Percentiles rank a stretch among this genome's conserved stretches.
These are phyloP conservation scores for Durusdinium trenchii DNA, from an alignment of 73 alveolate species.

Conservation along the genomic window DNA sequence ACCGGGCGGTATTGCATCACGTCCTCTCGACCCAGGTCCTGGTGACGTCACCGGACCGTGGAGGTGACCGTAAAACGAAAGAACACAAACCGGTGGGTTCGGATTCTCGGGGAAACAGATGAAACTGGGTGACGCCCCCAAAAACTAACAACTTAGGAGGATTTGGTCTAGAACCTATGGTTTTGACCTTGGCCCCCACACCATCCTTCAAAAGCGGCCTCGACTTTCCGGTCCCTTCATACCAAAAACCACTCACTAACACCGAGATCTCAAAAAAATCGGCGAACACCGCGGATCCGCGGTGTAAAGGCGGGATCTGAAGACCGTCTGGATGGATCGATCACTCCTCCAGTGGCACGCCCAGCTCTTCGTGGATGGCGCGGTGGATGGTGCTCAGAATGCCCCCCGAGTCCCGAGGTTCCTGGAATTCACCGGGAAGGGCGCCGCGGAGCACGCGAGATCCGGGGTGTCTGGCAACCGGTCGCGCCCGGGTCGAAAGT, in stretches of 20 bases:
- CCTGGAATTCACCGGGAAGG: no score
- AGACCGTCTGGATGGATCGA: background rate
- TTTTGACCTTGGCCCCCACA: background rate
- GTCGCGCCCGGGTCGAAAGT: no score
- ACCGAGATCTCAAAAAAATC: no score
- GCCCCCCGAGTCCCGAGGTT: conserved; percentile 91
- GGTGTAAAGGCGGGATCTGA: no score
- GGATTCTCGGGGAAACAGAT: background rate
- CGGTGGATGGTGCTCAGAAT: conserved; percentile 67
- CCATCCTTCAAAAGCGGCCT: no score
- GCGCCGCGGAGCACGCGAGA: no score
- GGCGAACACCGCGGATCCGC: background rate
- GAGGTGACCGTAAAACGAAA: no score
- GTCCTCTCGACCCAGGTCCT: conserved; percentile 80
- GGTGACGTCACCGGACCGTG: background rate
- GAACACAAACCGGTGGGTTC: background rate
- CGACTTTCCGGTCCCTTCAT: no score
- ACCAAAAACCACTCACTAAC: no score
- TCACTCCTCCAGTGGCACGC: conserved; percentile 52
- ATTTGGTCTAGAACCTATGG: background rate
- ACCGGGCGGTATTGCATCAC: conserved; percentile 54
- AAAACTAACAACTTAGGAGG: background rate
- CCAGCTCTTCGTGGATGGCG: conserved; percentile 82
- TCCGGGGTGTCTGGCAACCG: no score
- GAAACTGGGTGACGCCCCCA: background rate